phyloP scores from a whole-genome alignment of 108 stramenopile genomes.

The Mayamaea pseudoterrestris region DNA sequence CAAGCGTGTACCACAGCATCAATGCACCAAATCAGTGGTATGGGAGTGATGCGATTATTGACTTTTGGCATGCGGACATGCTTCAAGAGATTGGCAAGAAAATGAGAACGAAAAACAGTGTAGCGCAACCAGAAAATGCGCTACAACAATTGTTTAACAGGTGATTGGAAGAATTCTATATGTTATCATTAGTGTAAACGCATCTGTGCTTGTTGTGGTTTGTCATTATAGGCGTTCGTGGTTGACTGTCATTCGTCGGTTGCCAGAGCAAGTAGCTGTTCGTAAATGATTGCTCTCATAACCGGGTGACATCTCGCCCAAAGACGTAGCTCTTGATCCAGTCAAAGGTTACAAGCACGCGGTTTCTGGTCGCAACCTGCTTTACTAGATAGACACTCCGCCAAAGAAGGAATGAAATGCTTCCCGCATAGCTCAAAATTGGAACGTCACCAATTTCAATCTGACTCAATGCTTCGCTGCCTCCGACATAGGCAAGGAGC shows the following conservation, averaged over 20 bases:
- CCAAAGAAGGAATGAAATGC: slow-evolving; percentile 45
- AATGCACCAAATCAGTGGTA: slow-evolving; percentile 77
- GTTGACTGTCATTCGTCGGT: no score
- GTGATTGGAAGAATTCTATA: no score
- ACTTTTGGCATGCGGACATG: slow-evolving; percentile 42
- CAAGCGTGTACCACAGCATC: slow-evolving; percentile 78
- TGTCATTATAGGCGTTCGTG: no score
- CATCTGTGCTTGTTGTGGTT: no score
- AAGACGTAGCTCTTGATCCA: slow-evolving; percentile 49
- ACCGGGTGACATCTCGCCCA: slow-evolving; percentile 53
- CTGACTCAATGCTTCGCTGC: slow-evolving; percentile 62
- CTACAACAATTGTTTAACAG: no score
- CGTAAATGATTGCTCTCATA: no score
- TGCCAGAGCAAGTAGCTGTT: no score
- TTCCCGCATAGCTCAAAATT: slow-evolving; percentile 29
- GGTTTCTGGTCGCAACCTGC: slow-evolving; percentile 53
- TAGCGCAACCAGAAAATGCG: no score
- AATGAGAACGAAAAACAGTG: background rate
- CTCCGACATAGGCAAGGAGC: slow-evolving; percentile 59
- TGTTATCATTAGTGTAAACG: no score
- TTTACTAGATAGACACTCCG: slow-evolving; percentile 60
- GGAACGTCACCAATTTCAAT: slow-evolving; percentile 53
- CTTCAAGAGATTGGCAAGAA: slow-evolving; percentile 1
- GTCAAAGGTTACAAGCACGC: slow-evolving; percentile 56
- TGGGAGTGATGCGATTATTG: slow-evolving; percentile 61